phyloP scores from a whole-genome alignment of 768 basidiomycete species.

The Pulveroboletus sp. region DNA sequence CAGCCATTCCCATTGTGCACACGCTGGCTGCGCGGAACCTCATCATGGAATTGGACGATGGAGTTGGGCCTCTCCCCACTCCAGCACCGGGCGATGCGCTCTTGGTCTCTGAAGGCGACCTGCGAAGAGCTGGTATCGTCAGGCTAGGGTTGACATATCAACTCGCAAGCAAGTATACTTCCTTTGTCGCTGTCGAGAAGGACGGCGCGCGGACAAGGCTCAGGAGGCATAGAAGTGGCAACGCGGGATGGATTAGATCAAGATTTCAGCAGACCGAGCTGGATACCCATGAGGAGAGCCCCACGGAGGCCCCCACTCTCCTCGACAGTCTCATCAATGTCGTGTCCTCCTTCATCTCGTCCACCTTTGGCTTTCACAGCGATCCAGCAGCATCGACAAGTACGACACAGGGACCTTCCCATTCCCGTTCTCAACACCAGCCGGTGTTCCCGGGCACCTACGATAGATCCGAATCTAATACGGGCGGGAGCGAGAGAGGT shows the following conservation, averaged over 20 bases:
- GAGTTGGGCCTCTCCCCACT: conserved; percentile 30
- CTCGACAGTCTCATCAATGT: conserved; percentile 18
- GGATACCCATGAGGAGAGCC: neutral
- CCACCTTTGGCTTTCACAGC: conserved; percentile 11
- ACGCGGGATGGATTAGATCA: conserved; percentile 13
- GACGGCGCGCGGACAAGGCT: conserved; percentile 20
- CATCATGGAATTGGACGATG: conserved; percentile 47
- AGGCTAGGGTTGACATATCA: conserved; percentile 48
- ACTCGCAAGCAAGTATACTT: conserved; percentile 48
- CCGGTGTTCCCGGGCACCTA: conserved; percentile 20
- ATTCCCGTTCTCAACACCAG: neutral
- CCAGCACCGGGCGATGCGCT: conserved; percentile 23
- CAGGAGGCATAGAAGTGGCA: neutral
- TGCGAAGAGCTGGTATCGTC: conserved; percentile 43
- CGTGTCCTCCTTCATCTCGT: conserved; percentile 11
- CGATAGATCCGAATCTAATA: conserved; percentile 13
- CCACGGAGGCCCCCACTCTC: conserved; percentile 1
- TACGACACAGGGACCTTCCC: neutral
- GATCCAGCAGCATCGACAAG: conserved; percentile 1
- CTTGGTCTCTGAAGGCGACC: conserved; percentile 28
- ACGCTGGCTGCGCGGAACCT: conserved; percentile 50
- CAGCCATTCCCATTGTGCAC: conserved; percentile 40
- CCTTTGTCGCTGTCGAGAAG: conserved; percentile 50
- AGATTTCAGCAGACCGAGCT: conserved; percentile 7
- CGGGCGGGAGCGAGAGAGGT: neutral